Conservation (phyloP, 1,284 basidiomycete species). For the Phellinidium pouzarii region DNA sequence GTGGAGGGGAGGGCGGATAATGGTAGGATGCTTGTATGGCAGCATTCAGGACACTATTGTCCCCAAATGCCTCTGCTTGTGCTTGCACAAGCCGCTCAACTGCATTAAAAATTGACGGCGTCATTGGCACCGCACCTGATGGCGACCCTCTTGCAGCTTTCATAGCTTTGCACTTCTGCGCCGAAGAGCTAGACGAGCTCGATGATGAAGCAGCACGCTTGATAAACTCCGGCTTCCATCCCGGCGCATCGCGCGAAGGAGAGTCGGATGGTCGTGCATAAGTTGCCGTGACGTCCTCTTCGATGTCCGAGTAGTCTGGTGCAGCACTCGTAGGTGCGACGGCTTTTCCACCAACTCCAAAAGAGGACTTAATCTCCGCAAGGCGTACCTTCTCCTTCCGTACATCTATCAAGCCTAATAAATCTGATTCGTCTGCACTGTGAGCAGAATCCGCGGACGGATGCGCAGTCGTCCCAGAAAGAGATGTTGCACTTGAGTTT, state of each 20-base stretch:
- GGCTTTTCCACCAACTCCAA: background rate
- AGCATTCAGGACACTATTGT: background rate
- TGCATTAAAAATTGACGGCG: conserved; percentile 54
- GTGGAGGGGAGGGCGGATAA: background rate
- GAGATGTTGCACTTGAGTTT: conserved; percentile 10
- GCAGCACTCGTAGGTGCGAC: background rate
- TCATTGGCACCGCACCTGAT: conserved; percentile 43
- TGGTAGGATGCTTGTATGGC: background rate
- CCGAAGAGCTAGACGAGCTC: conserved; percentile 15
- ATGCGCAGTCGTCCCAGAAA: conserved; percentile 15
- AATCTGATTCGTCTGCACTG: background rate
- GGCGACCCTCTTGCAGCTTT: conserved; percentile 13
- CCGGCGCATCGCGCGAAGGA: conserved; percentile 20
- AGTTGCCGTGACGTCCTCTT: conserved; percentile 24
- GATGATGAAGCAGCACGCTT: conserved; percentile 22
- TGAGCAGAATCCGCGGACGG: conserved; percentile 9
- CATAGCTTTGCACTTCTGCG: conserved; percentile 8
- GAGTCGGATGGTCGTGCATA: conserved; percentile 1
- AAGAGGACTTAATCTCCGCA: conserved; percentile 11
- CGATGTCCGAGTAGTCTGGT: conserved; percentile 35
- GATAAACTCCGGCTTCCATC: conserved; percentile 32
- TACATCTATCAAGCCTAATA: conserved; percentile 20
- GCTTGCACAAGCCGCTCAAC: conserved; percentile 49
- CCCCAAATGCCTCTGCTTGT: conserved; percentile 41
- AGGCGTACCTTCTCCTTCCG: conserved; percentile 21